Evolutionary conservation across 140 eudicot genomes (phyloP).

Genomic region (Anethum foeniculum): DNA sequence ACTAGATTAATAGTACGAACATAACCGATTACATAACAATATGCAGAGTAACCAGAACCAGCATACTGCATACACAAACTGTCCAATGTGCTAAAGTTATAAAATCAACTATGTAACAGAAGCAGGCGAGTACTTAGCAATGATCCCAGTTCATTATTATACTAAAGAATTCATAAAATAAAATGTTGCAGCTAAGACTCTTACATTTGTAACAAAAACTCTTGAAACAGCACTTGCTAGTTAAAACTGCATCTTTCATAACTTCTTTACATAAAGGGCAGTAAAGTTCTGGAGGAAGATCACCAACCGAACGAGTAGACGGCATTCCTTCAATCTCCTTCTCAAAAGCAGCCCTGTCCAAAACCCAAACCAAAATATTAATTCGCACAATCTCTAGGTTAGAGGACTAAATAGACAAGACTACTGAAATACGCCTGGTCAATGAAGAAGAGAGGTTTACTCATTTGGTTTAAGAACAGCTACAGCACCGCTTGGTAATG

Average conservation of each 20-base stretch:
- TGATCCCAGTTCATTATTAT: not conserved
- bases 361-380: conserved; percentile 10
- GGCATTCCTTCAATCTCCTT: conserved; percentile 97
- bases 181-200: conserved; percentile 15
- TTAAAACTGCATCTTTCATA: conserved; percentile 95
- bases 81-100: not conserved
- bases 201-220: conserved; percentile 95
- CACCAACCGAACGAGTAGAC: conserved; percentile 74
- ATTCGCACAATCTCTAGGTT: not conserved
- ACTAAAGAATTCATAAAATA: not conserved
- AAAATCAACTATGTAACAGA: not conserved
- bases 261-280: conserved; percentile 88
- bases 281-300: conserved; percentile 84
- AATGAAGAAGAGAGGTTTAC: conserved; percentile 26
- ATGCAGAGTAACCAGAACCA: not conserved
- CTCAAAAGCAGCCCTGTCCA: conserved; percentile 88
- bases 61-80: not conserved
- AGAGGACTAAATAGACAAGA: not conserved
- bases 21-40: not conserved
- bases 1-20: not conserved
- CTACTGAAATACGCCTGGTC: not conserved
- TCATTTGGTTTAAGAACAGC: conserved; percentile 92
- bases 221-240: conserved; percentile 90
- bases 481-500: conserved; percentile 84
- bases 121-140: not conserved